A percentile compares a stretch with the other conserved stretches of the same genome.
Evolutionary conservation across 2,329 filamentous ascomycete species (phyloP).

Genomic region (Teratosphaeriaceae sp.): DNA sequence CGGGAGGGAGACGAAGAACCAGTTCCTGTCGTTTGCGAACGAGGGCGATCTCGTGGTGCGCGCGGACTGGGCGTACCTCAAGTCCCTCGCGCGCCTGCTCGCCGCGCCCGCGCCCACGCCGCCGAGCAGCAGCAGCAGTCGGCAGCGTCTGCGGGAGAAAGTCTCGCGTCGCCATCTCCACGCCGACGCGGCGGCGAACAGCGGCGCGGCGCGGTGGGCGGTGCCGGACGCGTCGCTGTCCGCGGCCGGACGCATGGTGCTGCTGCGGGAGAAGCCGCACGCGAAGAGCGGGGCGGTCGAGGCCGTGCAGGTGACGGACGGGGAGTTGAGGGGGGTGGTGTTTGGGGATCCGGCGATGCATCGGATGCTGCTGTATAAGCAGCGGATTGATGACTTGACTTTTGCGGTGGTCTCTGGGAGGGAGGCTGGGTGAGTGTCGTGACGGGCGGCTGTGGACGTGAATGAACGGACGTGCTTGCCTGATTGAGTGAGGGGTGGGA

Average conservation of each 20-base stretch:
- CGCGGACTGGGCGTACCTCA: conserved; percentile 67
- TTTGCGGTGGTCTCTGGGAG: conserved; percentile 57
- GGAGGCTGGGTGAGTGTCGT: conserved; percentile 35
- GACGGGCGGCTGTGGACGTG: conserved; percentile 49
- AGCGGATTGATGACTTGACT: conserved; percentile 63
- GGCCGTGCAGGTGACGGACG: conserved; percentile 61
- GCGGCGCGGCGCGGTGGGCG: conserved; percentile 45
- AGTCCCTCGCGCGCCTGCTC: conserved; percentile 65
- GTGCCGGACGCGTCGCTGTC: conserved; percentile 62
- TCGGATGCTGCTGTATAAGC: conserved; percentile 70
- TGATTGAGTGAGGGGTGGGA: too few species aligned
- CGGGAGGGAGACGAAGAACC: conserved; percentile 49
- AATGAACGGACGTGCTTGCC: neutral
- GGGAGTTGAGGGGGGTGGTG: conserved; percentile 60
- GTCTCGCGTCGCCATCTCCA: conserved; percentile 9
- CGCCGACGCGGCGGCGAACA: conserved; percentile 4
- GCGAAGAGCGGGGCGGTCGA: conserved; percentile 46
- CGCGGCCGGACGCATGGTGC: conserved; percentile 62
- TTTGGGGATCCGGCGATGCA: conserved; percentile 81
- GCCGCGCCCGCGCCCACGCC: conserved; percentile 50
- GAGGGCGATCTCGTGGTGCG: conserved; percentile 77
- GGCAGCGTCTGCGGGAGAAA: conserved; percentile 9
- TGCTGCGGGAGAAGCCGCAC: conserved; percentile 48
- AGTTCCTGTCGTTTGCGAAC: conserved; percentile 73
- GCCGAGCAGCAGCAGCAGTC: conserved; percentile 32